Evolutionary conservation across 208 protist species (phyloP).

Genomic region (Leishmania gerbilli): DNA sequence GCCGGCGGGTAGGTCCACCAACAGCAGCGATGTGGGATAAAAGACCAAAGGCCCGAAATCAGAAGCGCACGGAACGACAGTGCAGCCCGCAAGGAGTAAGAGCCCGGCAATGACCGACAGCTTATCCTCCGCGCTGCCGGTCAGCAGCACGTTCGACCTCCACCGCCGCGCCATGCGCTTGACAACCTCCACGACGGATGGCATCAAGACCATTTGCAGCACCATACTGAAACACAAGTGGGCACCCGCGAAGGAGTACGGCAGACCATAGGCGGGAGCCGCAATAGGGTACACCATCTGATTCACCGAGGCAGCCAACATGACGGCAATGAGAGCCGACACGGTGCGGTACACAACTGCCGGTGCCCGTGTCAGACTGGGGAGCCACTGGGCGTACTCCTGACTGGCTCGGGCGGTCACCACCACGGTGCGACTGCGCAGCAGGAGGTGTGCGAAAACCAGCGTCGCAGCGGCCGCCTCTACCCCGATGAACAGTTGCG

Average conservation of each 20-base stretch:
- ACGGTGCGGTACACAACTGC: slow-evolving; percentile 8
- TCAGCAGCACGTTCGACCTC: slow-evolving; percentile 14
- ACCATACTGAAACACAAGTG: slow-evolving; percentile 38
- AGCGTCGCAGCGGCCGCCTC: slow-evolving; percentile 26
- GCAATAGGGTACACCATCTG: slow-evolving; percentile 56
- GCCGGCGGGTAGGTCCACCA: slow-evolving; percentile 48
- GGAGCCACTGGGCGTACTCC: slow-evolving; percentile 29
- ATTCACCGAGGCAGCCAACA: slow-evolving; percentile 34
- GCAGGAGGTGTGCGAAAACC: slow-evolving; percentile 19
- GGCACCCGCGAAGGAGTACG: slow-evolving; percentile 40
- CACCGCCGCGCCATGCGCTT: slow-evolving; percentile 4
- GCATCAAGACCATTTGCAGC: slow-evolving; percentile 32
- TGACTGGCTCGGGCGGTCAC: not conserved
- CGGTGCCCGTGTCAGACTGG: slow-evolving; percentile 3
- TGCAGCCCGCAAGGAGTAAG: slow-evolving; percentile 16
- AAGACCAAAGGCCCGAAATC: slow-evolving; percentile 27
- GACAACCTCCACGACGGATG: slow-evolving; percentile 16
- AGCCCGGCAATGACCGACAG: slow-evolving; percentile 3
- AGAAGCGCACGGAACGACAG: slow-evolving; percentile 13
- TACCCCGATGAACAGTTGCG: slow-evolving; percentile 21
- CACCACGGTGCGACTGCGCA: not conserved
- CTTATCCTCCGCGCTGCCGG: slow-evolving; percentile 12
- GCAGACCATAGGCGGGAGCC: slow-evolving; percentile 35
- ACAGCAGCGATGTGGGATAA: slow-evolving; percentile 32
- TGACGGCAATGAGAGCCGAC: slow-evolving; percentile 12